Conservation (phyloP, 306 rosid species). For the Dicorynia guianensis region DNA sequence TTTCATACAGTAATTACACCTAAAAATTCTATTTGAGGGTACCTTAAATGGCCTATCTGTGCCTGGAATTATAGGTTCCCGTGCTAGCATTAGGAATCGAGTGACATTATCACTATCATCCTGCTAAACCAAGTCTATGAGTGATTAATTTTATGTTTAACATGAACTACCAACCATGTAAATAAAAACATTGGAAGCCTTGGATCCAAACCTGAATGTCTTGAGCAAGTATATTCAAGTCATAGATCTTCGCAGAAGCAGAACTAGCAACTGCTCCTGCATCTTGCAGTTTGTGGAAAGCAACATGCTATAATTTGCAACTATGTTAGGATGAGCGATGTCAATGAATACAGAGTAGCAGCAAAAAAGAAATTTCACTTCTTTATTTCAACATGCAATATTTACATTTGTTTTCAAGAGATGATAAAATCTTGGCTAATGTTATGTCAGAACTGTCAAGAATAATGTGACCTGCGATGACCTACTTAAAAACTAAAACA, state of each 20-base stretch:
- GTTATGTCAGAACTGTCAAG: neutral
- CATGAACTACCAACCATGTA: neutral
- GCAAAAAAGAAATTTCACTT: constrained; percentile 18
- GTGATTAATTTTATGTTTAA: constrained; percentile 35
- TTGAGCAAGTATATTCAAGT: constrained; percentile 75
- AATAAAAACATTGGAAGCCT: constrained; percentile 27
- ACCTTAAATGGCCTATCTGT: constrained; percentile 93
- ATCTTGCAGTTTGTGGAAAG: constrained; percentile 70
- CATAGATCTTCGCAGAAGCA: constrained; percentile 83
- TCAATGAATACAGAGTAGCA: constrained; percentile 37
- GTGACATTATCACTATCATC: constrained; percentile 92
- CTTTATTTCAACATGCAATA: constrained; percentile 23
- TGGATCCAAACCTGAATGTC: constrained; percentile 83
- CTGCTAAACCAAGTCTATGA: constrained; percentile 55
- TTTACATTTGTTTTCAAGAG: constrained; percentile 7
- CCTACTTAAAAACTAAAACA: constrained; percentile 25
- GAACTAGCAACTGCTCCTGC: constrained; percentile 96
- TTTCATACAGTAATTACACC: constrained; percentile 27
- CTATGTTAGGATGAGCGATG: constrained; percentile 39
- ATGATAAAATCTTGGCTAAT: constrained; percentile 4
- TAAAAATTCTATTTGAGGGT: constrained; percentile 27
- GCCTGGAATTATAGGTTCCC: constrained; percentile 97
- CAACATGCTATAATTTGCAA: constrained; percentile 70
- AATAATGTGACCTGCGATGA: constrained; percentile 20
- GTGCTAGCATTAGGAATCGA: constrained; percentile 87